These are phyloP conservation scores for Arthroderma uncinatum DNA, from an alignment of 2,329 filamentous ascomycete genomes.

Conservation along the genomic window DNA sequence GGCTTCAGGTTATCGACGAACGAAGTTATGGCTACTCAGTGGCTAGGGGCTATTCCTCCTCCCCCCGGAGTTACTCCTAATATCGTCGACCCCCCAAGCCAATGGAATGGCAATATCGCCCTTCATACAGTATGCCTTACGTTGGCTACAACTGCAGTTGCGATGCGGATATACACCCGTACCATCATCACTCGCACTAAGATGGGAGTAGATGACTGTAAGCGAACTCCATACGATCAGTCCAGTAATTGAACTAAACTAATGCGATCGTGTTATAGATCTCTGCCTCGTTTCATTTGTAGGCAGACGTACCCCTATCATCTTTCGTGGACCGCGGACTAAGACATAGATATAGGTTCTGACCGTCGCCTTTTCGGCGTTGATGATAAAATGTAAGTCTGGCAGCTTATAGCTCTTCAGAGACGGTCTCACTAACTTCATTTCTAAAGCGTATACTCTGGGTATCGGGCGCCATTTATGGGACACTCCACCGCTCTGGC, in stretches of 20 bases:
- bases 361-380: background rate
- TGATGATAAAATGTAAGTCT: slow-evolving; percentile 6
- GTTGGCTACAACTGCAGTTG: background rate
- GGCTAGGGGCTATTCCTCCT: slow-evolving; percentile 5
- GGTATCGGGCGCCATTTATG: slow-evolving; percentile 5
- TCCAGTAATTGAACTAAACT: background rate
- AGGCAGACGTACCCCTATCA: background rate
- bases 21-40: slow-evolving; percentile 1
- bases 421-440: background rate
- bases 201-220: slow-evolving; percentile 4
- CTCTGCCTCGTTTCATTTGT: slow-evolving; percentile 3
- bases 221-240: background rate
- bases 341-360: background rate
- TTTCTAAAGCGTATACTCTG: background rate
- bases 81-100: slow-evolving; percentile 3
- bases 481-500: slow-evolving; percentile 1
- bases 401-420: background rate
- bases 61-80: slow-evolving; percentile 3
- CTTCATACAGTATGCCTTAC: slow-evolving; percentile 6
- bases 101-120: background rate
- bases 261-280: background rate
- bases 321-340: no score
- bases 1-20: background rate
- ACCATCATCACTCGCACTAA: background rate
- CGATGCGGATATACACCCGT: slow-evolving; percentile 7